Evolutionary conservation across 169 alveolate genomes (phyloP), one percentile per base, ranked within the genome.

Genomic region (Theileria annulata): DNA sequence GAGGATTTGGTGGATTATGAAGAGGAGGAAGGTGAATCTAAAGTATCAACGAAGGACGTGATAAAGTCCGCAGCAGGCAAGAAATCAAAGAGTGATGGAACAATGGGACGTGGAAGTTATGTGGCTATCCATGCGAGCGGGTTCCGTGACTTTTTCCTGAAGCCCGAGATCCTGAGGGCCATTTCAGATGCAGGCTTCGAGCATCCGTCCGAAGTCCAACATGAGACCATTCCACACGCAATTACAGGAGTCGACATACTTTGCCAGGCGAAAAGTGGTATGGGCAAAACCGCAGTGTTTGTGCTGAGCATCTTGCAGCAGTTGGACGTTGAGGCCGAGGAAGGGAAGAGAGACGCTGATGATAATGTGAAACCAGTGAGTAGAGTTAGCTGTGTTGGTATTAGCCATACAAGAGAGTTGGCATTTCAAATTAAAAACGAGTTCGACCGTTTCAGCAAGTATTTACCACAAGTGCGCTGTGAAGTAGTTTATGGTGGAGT

Each of bases 271-370:
- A 96, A 97, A 86, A 95, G 99, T 62, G 99, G 99, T 70, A 99
- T 98, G 99, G 99, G 99, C n/a, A 99, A 99, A 93, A 99, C 99
- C 28, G 99, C 99, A 33, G 99, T 99, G 28, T 99, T 98, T 85
- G 99, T 99, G 27, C 85, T 99, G 77, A 93, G 99, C 17, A 96
- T 98, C 75, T 93, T 99, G 35, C 99, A 98, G 78, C 98, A 96
- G 85, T 88, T 96, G 67, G 95, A 95, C 78, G 94, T 92, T 33
- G 92, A 94, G 77, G 98, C 97, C 47, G 80, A 80, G 71, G 81
- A 83, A 63, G 71, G 56, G 67, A 77, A 79, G 70, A 85, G 91
- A 47, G 87, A 60, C 48, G 68, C 86, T 23, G 78, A 71, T 3
- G 88, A 73, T 19, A 75, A 75, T 13, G 67, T 42, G 60, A 73